Percentiles rank a stretch among this genome's conserved stretches.
These are phyloP conservation scores for Lagerstroemia speciosa DNA, from an alignment of 345 rosid species.

Conservation along the genomic window DNA sequence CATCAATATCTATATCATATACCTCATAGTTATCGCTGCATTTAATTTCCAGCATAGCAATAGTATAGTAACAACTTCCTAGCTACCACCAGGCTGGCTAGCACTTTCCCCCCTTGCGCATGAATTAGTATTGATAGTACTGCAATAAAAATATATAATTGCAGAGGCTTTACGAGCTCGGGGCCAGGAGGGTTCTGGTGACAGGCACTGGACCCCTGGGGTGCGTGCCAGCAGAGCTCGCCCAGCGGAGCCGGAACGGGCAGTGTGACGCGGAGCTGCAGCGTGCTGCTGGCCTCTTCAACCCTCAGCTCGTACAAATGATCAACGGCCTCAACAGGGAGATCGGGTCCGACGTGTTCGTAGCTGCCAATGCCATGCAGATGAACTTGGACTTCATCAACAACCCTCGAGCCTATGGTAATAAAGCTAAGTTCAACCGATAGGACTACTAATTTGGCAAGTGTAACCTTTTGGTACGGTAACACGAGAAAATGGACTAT, in stretches of 20 bases:
- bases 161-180: constrained; percentile 64
- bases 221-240: constrained; percentile 84
- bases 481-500: neutral
- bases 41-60: no score
- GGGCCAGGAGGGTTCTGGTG: constrained; percentile 80
- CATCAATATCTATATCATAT: no score
- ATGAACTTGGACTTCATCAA: constrained; percentile 25
- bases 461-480: constrained; percentile 1
- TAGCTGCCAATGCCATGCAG: constrained; percentile 21
- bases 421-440: no score
- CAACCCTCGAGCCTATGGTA: constrained; percentile 35
- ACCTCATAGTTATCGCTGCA: no score
- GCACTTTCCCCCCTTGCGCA: neutral
- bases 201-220: constrained; percentile 93
- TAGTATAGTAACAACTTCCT: neutral
- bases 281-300: constrained; percentile 60
- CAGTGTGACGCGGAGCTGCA: constrained; percentile 55
- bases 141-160: neutral
- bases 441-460: no score
- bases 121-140: no score
- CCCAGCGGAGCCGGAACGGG: constrained; percentile 58
- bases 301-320: constrained; percentile 55
- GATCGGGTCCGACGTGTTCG: constrained; percentile 42
- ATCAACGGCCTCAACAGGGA: constrained; percentile 37
- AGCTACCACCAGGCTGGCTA: neutral